Percentiles rank a stretch among this genome's conserved stretches.
Conservation (phyloP, 2,329 filamentous ascomycete genomes). For the Diatrype stigma region DNA sequence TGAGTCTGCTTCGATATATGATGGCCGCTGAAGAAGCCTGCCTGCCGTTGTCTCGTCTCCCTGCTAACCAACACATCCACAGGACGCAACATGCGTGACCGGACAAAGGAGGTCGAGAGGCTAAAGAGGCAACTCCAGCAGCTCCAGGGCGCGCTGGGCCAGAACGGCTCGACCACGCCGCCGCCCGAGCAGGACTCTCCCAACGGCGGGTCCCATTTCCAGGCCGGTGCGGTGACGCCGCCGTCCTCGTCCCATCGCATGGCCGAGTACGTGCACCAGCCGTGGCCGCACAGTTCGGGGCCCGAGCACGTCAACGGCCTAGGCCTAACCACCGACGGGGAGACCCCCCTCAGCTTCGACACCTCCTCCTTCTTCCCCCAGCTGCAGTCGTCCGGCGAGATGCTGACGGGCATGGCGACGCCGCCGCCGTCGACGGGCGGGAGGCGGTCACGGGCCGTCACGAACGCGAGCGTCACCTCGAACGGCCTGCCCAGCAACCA, state of each 20-base stretch:
- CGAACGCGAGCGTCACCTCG: constrained; percentile 14
- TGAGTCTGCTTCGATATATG: no score
- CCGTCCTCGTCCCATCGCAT: constrained; percentile 19
- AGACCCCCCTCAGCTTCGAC: constrained; percentile 21
- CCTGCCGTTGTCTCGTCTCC: background rate
- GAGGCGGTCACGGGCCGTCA: constrained; percentile 19
- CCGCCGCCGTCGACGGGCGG: constrained; percentile 12
- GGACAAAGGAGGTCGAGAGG: constrained; percentile 29
- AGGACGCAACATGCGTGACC: constrained; percentile 31
- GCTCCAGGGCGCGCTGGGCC: constrained; percentile 24
- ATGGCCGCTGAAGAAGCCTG: no score
- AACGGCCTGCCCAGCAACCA: constrained; percentile 16
- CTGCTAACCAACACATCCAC: constrained; percentile 5
- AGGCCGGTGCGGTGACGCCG: constrained; percentile 13
- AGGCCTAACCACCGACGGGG: constrained; percentile 22
- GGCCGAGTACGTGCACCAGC: constrained; percentile 22
- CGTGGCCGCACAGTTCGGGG: constrained; percentile 21
- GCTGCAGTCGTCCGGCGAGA: constrained; percentile 18
- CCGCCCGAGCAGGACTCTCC: constrained; percentile 24
- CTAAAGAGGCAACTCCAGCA: constrained; percentile 30
- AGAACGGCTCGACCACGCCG: constrained; percentile 22
- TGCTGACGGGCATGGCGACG: constrained; percentile 19
- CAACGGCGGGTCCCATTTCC: constrained; percentile 18
- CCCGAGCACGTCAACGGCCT: constrained; percentile 21
- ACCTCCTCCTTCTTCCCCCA: constrained; percentile 18